Conservation (phyloP, 371 early-diverging fungal species). For the Syncephalastrum contaminatum region DNA sequence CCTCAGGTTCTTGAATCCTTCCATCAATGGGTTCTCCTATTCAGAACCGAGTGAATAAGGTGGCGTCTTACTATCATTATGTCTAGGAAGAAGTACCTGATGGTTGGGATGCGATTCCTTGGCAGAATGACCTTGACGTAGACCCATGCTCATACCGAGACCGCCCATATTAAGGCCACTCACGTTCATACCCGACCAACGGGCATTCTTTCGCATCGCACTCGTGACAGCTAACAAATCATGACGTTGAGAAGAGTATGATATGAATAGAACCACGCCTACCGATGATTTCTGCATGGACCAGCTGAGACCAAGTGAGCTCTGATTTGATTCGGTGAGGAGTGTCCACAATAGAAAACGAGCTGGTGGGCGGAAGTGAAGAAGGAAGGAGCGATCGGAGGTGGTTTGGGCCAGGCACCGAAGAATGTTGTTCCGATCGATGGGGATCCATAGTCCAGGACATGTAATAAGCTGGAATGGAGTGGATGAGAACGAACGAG, state of each 20-base stretch:
- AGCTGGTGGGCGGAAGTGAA: constrained; percentile 1
- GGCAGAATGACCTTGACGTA: constrained; percentile 49
- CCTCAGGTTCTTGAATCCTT: constrained; percentile 69
- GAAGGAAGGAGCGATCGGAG: no score
- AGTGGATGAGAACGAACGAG: no score
- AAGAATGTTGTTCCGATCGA: no score
- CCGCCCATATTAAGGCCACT: constrained; percentile 63
- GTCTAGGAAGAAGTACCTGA: no score
- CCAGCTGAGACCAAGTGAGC: constrained; percentile 70
- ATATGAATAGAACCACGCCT: constrained; percentile 9
- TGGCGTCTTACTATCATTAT: constrained; percentile 16
- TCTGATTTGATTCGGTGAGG: constrained; percentile 48
- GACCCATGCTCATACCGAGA: constrained; percentile 67
- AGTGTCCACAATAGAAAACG: constrained; percentile 12
- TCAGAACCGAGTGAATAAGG: neutral
- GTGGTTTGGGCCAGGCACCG: no score
- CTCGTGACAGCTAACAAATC: constrained; percentile 58
- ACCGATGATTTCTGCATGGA: constrained; percentile 79
- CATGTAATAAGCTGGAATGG: no score
- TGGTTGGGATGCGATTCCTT: constrained; percentile 40
- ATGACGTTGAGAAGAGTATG: neutral
- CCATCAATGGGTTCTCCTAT: constrained; percentile 72
- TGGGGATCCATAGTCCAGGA: no score
- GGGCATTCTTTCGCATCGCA: constrained; percentile 85
- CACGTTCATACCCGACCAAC: constrained; percentile 75